phyloP scores from a whole-genome alignment of 495 filamentous ascomycete genomes.

The Hypoxylon fuscum region DNA sequence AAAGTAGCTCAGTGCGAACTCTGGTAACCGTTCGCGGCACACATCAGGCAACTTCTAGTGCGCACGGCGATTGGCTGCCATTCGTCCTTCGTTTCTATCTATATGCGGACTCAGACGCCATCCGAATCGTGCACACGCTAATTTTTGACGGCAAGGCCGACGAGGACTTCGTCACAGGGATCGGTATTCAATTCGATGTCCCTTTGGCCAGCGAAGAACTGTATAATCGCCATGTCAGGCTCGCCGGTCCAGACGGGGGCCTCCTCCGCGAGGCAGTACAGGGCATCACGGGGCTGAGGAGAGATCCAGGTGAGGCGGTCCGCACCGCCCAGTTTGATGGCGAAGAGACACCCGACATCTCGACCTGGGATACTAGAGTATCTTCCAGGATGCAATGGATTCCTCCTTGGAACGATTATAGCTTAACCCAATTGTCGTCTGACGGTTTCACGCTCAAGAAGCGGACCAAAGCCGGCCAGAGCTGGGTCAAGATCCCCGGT shows the following conservation, averaged over 20 bases:
- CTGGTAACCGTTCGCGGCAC: constrained; percentile 51
- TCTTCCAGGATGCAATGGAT: constrained; percentile 52
- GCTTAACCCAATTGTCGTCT: constrained; percentile 55
- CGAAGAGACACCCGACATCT: constrained; percentile 37
- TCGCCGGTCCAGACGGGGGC: constrained; percentile 51
- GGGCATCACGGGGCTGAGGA: constrained; percentile 53
- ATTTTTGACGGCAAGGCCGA: constrained; percentile 49
- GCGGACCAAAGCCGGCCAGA: constrained; percentile 55
- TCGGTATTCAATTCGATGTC: constrained; percentile 53
- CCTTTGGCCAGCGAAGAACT: constrained; percentile 48
- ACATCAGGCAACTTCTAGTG: constrained; percentile 24
- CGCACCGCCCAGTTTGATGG: constrained; percentile 51
- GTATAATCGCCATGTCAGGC: constrained; percentile 53
- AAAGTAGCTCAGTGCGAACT: constrained; percentile 42
- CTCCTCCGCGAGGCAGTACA: constrained; percentile 53
- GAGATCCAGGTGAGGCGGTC: constrained; percentile 48
- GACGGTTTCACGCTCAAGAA: constrained; percentile 63
- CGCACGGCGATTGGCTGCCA: constrained; percentile 46
- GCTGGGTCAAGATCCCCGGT: constrained; percentile 61
- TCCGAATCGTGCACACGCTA: constrained; percentile 51
- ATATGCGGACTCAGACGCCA: constrained; percentile 52
- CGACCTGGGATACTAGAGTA: constrained; percentile 51
- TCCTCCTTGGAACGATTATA: constrained; percentile 59
- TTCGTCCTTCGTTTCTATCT: constrained; percentile 57
- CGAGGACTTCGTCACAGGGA: constrained; percentile 48